Conservation (phyloP, 768 basidiomycete genomes). For the Panellus pusillus region DNA sequence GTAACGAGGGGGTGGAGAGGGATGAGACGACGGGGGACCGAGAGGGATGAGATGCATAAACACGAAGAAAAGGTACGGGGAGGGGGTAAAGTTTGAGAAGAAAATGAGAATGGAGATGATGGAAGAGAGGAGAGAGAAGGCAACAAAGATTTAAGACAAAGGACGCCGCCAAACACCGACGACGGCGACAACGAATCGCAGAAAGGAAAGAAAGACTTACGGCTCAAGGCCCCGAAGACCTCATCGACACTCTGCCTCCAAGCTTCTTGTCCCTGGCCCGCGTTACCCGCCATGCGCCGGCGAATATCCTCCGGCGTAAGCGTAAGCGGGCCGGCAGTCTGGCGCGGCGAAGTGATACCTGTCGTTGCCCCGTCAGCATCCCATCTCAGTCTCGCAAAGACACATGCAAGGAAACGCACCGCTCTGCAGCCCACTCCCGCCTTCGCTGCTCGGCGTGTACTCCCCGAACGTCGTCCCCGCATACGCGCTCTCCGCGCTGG, state of each 20-base stretch:
- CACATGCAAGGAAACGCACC: too few species aligned
- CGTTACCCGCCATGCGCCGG: slow-evolving; percentile 45
- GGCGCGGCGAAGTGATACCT: slow-evolving; percentile 6
- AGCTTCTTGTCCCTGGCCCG: slow-evolving; percentile 30
- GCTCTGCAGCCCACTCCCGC: background rate
- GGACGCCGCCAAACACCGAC: too few species aligned
- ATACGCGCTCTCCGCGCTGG: slow-evolving; percentile 14
- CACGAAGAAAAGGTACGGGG: too few species aligned
- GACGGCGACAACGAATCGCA: too few species aligned
- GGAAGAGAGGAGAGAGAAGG: too few species aligned
- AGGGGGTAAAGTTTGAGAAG: too few species aligned
- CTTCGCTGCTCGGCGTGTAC: background rate
- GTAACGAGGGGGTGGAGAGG: too few species aligned
- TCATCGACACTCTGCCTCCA: slow-evolving; percentile 45
- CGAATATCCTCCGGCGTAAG: slow-evolving; percentile 64
- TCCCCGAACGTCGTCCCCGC: background rate
- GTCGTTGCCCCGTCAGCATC: background rate
- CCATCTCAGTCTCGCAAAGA: too few species aligned
- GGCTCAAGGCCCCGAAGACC: slow-evolving; percentile 64
- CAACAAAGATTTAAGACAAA: too few species aligned
- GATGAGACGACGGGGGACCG: too few species aligned
- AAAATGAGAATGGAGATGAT: too few species aligned
- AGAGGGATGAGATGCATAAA: too few species aligned
- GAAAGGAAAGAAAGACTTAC: slow-evolving; percentile 39
- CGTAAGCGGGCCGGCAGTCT: slow-evolving; percentile 28